Evolutionary conservation across 23 red algal genomes (phyloP), one percentile per base, ranked within the genome.

Genomic region (Gracilaria vermiculophylla): DNA sequence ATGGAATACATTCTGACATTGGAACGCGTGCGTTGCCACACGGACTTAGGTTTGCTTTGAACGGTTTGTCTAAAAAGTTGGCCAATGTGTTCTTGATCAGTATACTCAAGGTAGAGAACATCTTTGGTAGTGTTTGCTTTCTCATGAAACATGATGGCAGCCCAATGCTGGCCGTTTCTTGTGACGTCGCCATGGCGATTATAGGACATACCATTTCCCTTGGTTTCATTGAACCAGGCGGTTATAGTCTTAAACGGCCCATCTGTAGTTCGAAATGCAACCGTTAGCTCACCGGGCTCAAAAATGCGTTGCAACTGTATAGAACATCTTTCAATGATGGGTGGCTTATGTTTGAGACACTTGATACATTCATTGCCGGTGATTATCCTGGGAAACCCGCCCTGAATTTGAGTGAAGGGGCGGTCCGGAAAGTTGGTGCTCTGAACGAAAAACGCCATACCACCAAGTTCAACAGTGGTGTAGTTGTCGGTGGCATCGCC

Each of bases 21-120:
- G 19, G 80, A 65, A 48, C 43, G 36, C n/a, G 56, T 83, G 17
- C 23, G 34, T 11, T 66, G 12, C 20, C 19, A 69, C 5, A 83
- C 37, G 2, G 28, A 4, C 14, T 47, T 16, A 21, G 40, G 54
- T 28, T 69, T 66, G 9, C 9, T 24, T 11, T 41, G 16, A 25
- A 65, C 40, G 17, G 54, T 28, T 21, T 70, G 5, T 20, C 17
- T 33, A 10, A 80, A 80, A 15, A 83, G 47, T 14, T 29, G 16
- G 5, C 17, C 80, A 28, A 69, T 69, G 61, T 83, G 80, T 25
- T 45, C 5, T 53, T 83, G 80, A 69, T 65, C 39, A 9, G 80
- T 43, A 66, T 83, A 83, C 33, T 83, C 80, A 25, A 83, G 62
- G 31, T 83, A 83, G 28, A 83, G 35, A 69, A 83, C 34, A 42